Evolutionary conservation across 495 filamentous ascomycete genomes (phyloP).

Genomic region (Lophiostoma macrostomum): DNA sequence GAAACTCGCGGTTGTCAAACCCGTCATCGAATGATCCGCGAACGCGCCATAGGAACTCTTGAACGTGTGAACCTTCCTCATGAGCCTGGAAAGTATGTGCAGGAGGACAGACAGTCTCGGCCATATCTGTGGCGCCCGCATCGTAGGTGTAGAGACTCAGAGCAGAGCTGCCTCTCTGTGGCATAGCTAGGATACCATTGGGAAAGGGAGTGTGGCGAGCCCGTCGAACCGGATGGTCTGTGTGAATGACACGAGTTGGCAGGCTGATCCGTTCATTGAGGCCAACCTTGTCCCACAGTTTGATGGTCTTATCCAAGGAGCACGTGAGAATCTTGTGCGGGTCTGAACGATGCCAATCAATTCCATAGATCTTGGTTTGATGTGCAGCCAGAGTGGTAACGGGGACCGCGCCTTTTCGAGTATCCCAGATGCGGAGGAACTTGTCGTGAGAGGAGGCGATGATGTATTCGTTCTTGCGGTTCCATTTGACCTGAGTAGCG

Average conservation of each 20-base stretch:
- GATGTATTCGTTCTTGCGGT: slow-evolving; percentile 77
- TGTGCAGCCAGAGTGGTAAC: slow-evolving; percentile 83
- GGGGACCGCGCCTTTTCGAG: slow-evolving; percentile 73
- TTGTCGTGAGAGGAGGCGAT: slow-evolving; percentile 88
- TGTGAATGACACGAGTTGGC: slow-evolving; percentile 71
- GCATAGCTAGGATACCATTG: slow-evolving; percentile 84
- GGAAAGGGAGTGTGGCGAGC: slow-evolving; percentile 94
- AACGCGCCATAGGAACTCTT: slow-evolving; percentile 89
- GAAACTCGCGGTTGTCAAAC: slow-evolving; percentile 87
- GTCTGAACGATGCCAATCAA: slow-evolving; percentile 87
- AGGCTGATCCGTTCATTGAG: slow-evolving; percentile 43
- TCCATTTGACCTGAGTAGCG: slow-evolving; percentile 95
- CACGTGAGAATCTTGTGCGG: slow-evolving; percentile 74
- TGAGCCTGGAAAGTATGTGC: slow-evolving; percentile 78
- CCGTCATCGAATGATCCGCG: slow-evolving; percentile 67
- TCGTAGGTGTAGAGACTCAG: slow-evolving; percentile 79
- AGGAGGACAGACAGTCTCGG: slow-evolving; percentile 46
- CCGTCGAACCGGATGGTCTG: slow-evolving; percentile 86
- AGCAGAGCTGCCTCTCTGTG: slow-evolving; percentile 78
- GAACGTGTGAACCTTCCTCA: slow-evolving; percentile 65
- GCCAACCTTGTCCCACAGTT: slow-evolving; percentile 83
- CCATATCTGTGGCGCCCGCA: slow-evolving; percentile 3
- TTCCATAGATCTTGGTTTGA: slow-evolving; percentile 91
- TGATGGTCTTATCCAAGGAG: slow-evolving; percentile 87
- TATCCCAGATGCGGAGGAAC: slow-evolving; percentile 87